phyloP scores from a whole-genome alignment of 306 rosid genomes.

The Prunus armeniaca region DNA sequence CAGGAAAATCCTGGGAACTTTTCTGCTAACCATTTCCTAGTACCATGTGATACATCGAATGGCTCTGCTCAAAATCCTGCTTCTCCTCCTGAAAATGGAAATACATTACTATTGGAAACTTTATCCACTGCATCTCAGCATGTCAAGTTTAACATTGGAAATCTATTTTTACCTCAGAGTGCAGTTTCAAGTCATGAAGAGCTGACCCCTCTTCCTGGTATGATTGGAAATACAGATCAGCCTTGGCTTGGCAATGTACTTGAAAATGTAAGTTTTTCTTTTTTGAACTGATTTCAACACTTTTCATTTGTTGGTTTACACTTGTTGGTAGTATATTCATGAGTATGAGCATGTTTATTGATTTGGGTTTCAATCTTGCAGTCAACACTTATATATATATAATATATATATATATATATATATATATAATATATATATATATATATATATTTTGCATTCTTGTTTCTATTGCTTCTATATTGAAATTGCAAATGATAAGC shows the following conservation, averaged over 20 bases:
- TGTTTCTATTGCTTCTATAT: background rate
- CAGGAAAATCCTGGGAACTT: slow-evolving; percentile 41
- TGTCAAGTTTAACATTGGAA: slow-evolving; percentile 30
- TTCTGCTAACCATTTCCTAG: slow-evolving; percentile 27
- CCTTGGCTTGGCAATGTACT: slow-evolving; percentile 27
- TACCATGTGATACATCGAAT: slow-evolving; percentile 25
- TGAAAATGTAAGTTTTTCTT: slow-evolving; percentile 46
- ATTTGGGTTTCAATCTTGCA: background rate
- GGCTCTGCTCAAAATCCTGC: slow-evolving; percentile 27
- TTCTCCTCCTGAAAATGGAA: slow-evolving; percentile 28
- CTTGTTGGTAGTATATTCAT: slow-evolving; percentile 4
- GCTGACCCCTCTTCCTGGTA: slow-evolving; percentile 32
- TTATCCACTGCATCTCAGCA: slow-evolving; percentile 31
- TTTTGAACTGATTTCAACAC: background rate
- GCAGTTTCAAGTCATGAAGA: slow-evolving; percentile 30
- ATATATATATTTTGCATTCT: background rate
- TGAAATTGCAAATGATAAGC: background rate
- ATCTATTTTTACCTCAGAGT: slow-evolving; percentile 36
- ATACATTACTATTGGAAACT: slow-evolving; percentile 30
- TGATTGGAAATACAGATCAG: slow-evolving; percentile 29
- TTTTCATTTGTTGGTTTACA: background rate
- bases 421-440: too few relatives aligned
- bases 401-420: too few relatives aligned
- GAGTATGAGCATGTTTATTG: background rate
- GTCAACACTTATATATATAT: background rate